Conservation (phyloP, 2,329 filamentous ascomycete species). For the Aspergillus vadensis region DNA sequence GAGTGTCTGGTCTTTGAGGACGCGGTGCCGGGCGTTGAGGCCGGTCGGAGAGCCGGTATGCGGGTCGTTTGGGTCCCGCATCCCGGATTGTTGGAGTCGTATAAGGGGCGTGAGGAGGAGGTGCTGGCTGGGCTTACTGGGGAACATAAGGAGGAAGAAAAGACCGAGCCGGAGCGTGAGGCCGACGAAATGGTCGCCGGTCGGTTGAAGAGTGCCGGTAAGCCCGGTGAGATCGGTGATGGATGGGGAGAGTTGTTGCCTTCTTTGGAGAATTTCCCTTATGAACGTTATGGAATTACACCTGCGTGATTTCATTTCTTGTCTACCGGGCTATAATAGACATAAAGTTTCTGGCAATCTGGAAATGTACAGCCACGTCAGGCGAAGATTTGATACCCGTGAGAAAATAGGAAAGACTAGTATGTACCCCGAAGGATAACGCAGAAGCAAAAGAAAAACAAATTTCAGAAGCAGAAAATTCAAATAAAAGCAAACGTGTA, state of each 20-base stretch:
- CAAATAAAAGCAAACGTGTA: background rate
- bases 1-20: slow-evolving; percentile 98
- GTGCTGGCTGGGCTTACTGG: slow-evolving; percentile 82
- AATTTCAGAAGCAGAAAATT: background rate
- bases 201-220: slow-evolving; percentile 47
- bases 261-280: slow-evolving; percentile 62
- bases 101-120: slow-evolving; percentile 72
- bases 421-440: background rate
- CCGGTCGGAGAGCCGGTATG: slow-evolving; percentile 89
- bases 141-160: slow-evolving; percentile 62
- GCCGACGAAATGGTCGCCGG: slow-evolving; percentile 41
- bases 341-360: background rate
- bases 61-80: slow-evolving; percentile 92
- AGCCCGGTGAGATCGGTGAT: slow-evolving; percentile 59
- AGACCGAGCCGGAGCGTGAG: slow-evolving; percentile 40
- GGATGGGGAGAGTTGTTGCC: slow-evolving; percentile 59
- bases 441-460: background rate
- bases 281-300: slow-evolving; percentile 60
- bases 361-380: background rate
- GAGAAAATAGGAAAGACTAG: background rate
- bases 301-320: slow-evolving; percentile 19
- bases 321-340: background rate
- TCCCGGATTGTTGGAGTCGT: slow-evolving; percentile 73
- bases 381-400: background rate
- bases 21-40: slow-evolving; percentile 87